Percentiles rank a stretch among this genome's conserved stretches.
These are phyloP conservation scores for Salicornia ramosissima DNA, from an alignment of 148 eudicot species.

Conservation along the genomic window DNA sequence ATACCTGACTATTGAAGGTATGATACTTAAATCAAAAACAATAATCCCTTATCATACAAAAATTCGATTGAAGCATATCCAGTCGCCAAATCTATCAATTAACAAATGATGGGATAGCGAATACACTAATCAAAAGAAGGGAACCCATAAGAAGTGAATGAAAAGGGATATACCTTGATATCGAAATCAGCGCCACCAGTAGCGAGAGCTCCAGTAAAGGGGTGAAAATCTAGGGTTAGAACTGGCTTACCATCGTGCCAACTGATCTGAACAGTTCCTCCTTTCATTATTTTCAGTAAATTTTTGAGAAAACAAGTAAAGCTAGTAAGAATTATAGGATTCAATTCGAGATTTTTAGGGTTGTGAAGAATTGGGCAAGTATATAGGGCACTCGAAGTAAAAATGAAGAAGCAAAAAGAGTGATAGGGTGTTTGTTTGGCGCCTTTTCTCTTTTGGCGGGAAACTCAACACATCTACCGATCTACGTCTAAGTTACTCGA, in stretches of 20 bases:
- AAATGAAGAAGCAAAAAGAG: not conserved
- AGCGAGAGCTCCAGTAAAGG: constrained; percentile 64
- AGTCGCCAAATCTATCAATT: not conserved
- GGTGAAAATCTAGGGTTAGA: constrained; percentile 91
- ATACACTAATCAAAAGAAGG: not conserved
- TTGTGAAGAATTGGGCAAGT: not conserved
- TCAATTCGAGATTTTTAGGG: constrained; percentile 9
- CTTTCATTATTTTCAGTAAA: constrained; percentile 43
- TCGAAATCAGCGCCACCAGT: constrained; percentile 97
- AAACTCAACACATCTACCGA: too few species aligned
- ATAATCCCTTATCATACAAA: not conserved
- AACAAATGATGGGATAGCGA: not conserved
- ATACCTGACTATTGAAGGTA: not conserved
- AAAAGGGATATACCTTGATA: constrained; percentile 51
- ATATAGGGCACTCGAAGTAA: not conserved
- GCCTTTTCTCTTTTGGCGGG: constrained; percentile 28
- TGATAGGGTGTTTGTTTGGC: constrained; percentile 13
- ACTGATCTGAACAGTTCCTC: constrained; percentile 87
- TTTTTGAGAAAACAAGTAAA: not conserved
- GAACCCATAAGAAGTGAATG: too few species aligned
- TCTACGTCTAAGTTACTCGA: too few species aligned
- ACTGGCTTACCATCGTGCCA: constrained; percentile 97
- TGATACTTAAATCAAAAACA: not conserved
- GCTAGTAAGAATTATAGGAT: not conserved
- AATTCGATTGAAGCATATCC: not conserved